Evolutionary conservation across 805 yeast species (phyloP).

Genomic region (Lachancea mirantina): DNA sequence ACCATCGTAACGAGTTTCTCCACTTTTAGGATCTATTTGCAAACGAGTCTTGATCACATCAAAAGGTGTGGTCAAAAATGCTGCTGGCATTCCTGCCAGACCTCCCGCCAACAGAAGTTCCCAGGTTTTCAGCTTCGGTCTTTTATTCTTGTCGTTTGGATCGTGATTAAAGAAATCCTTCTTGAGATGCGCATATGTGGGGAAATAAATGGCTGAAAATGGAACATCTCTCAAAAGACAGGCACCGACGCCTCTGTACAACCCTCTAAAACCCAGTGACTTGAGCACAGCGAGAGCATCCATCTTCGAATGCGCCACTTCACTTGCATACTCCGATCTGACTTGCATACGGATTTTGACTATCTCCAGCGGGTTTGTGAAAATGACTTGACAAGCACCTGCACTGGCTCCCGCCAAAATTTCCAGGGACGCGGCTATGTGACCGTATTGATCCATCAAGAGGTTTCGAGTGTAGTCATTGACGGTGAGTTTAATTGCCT

Average conservation of each 20-base stretch:
- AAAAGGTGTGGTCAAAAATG: slow-evolving; percentile 91
- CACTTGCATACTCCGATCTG: slow-evolving; percentile 60
- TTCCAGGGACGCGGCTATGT: slow-evolving; percentile 54
- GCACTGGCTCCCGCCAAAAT: slow-evolving; percentile 87
- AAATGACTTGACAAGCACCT: slow-evolving; percentile 93
- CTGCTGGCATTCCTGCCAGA: slow-evolving; percentile 96
- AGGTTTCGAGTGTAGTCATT: slow-evolving; percentile 79
- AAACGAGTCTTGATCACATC: slow-evolving; percentile 94
- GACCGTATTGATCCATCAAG: slow-evolving; percentile 48
- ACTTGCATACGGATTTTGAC: slow-evolving; percentile 92
- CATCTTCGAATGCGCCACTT: slow-evolving; percentile 32
- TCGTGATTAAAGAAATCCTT: slow-evolving; percentile 75
- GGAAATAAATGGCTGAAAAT: slow-evolving; percentile 94
- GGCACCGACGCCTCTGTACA: slow-evolving; percentile 87
- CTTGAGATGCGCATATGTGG: slow-evolving; percentile 91
- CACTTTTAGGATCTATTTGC: slow-evolving; percentile 73
- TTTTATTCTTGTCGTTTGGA: slow-evolving; percentile 54
- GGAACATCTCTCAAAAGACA: slow-evolving; percentile 94
- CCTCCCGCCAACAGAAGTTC: slow-evolving; percentile 86
- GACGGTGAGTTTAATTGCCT: slow-evolving; percentile 92
- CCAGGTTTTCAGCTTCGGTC: slow-evolving; percentile 63
- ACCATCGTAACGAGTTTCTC: slow-evolving; percentile 72
- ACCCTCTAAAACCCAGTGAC: slow-evolving; percentile 74
- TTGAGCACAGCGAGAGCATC: slow-evolving; percentile 57
- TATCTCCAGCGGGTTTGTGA: slow-evolving; percentile 93